Evolutionary conservation across 176 grass and related monocot species (phyloP).

Genomic region (Panicum miliaceum): DNA sequence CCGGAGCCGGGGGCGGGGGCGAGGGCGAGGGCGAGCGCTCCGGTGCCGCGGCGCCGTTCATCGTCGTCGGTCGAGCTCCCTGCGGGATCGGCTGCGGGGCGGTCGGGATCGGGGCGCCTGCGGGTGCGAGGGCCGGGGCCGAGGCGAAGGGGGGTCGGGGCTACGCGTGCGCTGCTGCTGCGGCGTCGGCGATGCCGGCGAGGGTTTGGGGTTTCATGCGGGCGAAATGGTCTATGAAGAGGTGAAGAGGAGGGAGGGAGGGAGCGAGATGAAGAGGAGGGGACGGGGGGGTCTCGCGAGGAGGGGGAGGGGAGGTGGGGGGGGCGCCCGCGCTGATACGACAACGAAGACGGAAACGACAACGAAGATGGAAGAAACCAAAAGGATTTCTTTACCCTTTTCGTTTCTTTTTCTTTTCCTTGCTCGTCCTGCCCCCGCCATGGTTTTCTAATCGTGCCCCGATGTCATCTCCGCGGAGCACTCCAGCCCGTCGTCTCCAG

Average conservation of each 20-base stretch:
- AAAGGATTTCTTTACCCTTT: constrained; percentile 7
- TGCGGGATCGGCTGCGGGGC: constrained; percentile 44
- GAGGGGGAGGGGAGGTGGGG: neutral
- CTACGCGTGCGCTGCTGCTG: constrained; percentile 25
- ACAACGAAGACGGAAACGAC: constrained; percentile 55
- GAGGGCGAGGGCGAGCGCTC: constrained; percentile 46
- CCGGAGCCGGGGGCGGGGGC: constrained; percentile 33
- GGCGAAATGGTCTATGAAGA: constrained; percentile 49
- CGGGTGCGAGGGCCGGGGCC: neutral
- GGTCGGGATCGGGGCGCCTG: constrained; percentile 31
- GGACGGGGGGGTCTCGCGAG: too few species aligned
- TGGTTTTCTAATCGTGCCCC: neutral
- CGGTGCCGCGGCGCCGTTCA: constrained; percentile 48
- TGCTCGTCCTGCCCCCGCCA: neutral
- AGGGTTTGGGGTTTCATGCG: constrained; percentile 67
- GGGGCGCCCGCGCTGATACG: constrained; percentile 43
- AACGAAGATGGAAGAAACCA: constrained; percentile 40
- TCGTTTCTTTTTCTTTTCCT: neutral
- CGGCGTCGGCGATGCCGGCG: constrained; percentile 52
- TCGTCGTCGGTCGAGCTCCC: constrained; percentile 32
- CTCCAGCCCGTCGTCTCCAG: neutral
- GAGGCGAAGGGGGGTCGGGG: neutral
- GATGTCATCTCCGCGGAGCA: neutral
- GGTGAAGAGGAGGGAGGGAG: neutral
- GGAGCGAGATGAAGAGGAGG: neutral